phyloP scores from a whole-genome alignment of 495 filamentous ascomycete genomes.

The Amniculicola lignicola region DNA sequence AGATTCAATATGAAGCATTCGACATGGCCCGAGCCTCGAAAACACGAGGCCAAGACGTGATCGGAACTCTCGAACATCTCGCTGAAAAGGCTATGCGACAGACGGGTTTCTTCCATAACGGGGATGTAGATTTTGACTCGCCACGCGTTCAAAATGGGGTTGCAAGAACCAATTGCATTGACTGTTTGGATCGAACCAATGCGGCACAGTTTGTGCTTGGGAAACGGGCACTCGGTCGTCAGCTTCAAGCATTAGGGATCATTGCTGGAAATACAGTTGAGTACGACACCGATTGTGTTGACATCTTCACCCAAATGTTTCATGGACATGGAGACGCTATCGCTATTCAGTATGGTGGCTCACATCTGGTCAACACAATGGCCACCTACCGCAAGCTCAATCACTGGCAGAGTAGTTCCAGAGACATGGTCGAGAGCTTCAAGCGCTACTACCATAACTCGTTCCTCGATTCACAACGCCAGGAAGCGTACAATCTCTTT shows the following conservation, averaged over 20 bases:
- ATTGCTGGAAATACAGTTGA: slow-evolving; percentile 74
- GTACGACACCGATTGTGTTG: slow-evolving; percentile 93
- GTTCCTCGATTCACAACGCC: slow-evolving; percentile 90
- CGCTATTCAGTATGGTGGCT: slow-evolving; percentile 95
- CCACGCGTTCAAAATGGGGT: slow-evolving; percentile 85
- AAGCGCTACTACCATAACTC: slow-evolving; percentile 99
- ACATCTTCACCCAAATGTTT: slow-evolving; percentile 95
- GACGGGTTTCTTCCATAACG: slow-evolving; percentile 95
- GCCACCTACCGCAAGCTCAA: slow-evolving; percentile 98
- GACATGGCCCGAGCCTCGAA: slow-evolving; percentile 98
- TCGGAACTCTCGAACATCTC: slow-evolving; percentile 82
- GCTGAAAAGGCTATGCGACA: slow-evolving; percentile 78
- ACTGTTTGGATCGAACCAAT: slow-evolving; percentile 94
- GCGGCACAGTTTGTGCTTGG: slow-evolving; percentile 97
- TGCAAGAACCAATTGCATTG: slow-evolving; percentile 94
- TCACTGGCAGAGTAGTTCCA: slow-evolving; percentile 94
- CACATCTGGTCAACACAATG: slow-evolving; percentile 98
- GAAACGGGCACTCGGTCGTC: slow-evolving; percentile 88
- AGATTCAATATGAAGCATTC: slow-evolving; percentile 90
- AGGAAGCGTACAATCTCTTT: slow-evolving; percentile 97
- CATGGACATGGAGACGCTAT: slow-evolving; percentile 97
- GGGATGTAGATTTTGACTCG: slow-evolving; percentile 59
- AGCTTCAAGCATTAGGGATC: slow-evolving; percentile 88
- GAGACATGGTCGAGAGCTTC: slow-evolving; percentile 99
- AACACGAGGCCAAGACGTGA: slow-evolving; percentile 91